Conservation (phyloP, 352 stramenopile genomes). For the Phytophthora tentaculata region DNA sequence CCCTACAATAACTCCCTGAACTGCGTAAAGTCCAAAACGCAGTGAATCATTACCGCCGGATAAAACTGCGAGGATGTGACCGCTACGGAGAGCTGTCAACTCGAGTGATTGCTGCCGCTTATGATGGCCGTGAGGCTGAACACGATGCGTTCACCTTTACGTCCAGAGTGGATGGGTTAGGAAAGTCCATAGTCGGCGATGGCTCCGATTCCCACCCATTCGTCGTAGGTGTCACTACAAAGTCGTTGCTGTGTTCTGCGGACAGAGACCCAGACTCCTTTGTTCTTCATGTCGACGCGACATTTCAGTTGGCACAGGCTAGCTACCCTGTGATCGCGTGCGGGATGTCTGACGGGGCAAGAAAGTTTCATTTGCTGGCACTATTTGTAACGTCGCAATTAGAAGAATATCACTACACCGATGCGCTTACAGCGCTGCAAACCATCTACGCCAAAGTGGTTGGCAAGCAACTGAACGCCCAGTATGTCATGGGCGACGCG, state of each 20-base stretch:
- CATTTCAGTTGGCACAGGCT: not conserved
- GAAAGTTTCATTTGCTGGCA: conserved; percentile 1
- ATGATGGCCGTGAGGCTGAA: not conserved
- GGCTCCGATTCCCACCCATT: not conserved
- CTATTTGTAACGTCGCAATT: not conserved
- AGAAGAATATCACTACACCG: conserved; percentile 6
- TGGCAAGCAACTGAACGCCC: not conserved
- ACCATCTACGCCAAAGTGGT: not conserved
- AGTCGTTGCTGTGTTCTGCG: not conserved
- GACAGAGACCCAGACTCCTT: not conserved
- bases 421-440: not conserved
- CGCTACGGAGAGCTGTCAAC: not conserved
- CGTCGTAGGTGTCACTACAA: not conserved
- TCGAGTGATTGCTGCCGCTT: not conserved
- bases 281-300: not conserved
- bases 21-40: conserved; percentile 3
- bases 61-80: conserved; percentile 4
- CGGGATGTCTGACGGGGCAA: not conserved
- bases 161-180: not conserved
- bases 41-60: conserved; percentile 9
- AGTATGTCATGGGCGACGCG: conserved; percentile 4
- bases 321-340: not conserved
- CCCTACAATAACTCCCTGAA: not conserved
- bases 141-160: not conserved
- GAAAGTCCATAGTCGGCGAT: not conserved